These are phyloP conservation scores for Plenodomus lindquistii DNA, from an alignment of 2,329 filamentous ascomycete genomes.

Conservation along the genomic window DNA sequence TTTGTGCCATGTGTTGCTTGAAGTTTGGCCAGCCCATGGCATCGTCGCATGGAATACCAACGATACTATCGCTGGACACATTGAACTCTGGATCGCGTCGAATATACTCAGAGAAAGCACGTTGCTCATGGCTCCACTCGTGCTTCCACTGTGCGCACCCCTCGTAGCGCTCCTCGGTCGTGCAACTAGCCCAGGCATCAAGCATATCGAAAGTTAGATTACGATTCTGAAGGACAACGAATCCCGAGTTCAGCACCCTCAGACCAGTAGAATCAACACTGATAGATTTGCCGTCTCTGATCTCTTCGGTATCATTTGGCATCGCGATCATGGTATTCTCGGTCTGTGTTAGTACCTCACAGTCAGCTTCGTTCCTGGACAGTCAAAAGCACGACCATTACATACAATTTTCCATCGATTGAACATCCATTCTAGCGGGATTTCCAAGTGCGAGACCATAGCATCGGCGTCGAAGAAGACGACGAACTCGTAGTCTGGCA, in stretches of 20 bases:
- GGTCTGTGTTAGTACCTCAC: not conserved
- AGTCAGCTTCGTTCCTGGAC: not conserved
- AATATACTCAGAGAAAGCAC: constrained; percentile 34
- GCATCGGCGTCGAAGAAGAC: constrained; percentile 52
- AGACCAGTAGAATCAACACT: constrained; percentile 42
- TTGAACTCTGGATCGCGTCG: constrained; percentile 28
- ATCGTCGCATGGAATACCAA: constrained; percentile 33
- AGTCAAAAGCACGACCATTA: constrained; percentile 5
- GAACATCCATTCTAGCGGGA: constrained; percentile 54
- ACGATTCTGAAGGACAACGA: constrained; percentile 41
- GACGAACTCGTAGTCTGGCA: constrained; percentile 47
- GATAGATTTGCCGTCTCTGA: not conserved
- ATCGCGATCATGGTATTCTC: not conserved
- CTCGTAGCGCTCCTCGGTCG: constrained; percentile 21
- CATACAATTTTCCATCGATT: constrained; percentile 52
- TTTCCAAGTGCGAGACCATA: constrained; percentile 46
- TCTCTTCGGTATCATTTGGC: not conserved
- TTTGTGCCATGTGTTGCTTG: constrained; percentile 2
- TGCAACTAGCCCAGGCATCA: constrained; percentile 30
- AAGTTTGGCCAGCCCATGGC: constrained; percentile 31
- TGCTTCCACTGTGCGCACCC: constrained; percentile 28
- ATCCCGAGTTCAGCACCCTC: constrained; percentile 44
- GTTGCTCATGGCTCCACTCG: constrained; percentile 32
- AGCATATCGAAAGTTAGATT: constrained; percentile 25
- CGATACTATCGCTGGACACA: constrained; percentile 15